phyloP scores from a whole-genome alignment of 202 grass and related monocot genomes.

The Saccharum hybrid region DNA sequence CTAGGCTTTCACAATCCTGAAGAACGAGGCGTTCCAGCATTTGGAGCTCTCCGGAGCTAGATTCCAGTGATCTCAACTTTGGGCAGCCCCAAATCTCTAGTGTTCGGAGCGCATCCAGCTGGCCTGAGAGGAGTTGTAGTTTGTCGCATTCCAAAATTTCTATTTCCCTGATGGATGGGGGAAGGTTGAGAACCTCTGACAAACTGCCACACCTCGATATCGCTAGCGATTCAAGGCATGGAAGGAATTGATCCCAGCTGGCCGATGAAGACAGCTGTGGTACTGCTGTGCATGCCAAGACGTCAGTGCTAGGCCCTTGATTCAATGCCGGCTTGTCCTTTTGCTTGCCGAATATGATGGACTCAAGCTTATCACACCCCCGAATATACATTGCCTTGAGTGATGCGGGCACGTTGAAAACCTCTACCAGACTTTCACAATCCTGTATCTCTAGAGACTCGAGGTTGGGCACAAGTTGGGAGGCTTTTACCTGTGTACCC shows the following conservation, averaged over 20 bases:
- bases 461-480: no score
- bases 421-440: neutral
- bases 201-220: rapidly evolving
- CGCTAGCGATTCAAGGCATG: no score
- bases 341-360: no score
- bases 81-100: rapidly evolving
- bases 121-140: no score
- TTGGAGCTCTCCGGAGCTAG: neutral
- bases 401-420: neutral
- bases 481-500: no score
- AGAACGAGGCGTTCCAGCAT: neutral
- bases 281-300: neutral
- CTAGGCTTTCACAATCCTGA: rapidly evolving
- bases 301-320: neutral
- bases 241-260: neutral
- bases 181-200: neutral
- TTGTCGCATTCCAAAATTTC: rapidly evolving
- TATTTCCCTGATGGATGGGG: neutral
- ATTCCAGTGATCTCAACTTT: neutral
- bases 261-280: neutral
- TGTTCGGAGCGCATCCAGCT: no score
- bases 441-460: rapidly evolving
- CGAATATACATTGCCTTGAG: rapidly evolving
- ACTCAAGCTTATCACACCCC: no score
- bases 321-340: no score